Evolutionary conservation across 2,329 filamentous ascomycete species (phyloP).

Genomic region (Talaromyces pinophilus): DNA sequence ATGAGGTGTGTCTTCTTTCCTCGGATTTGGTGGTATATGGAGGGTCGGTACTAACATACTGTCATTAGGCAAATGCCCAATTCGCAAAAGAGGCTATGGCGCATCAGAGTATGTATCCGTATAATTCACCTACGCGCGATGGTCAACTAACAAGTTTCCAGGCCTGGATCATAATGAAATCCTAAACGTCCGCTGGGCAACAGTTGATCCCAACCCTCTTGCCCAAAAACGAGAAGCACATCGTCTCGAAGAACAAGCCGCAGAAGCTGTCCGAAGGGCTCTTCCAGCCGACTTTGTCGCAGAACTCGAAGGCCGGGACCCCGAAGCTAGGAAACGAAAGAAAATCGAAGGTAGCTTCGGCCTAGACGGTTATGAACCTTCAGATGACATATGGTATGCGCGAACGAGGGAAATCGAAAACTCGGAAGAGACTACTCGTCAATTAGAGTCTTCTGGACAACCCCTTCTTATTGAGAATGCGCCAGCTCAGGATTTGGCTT

Average conservation of each 20-base stretch:
- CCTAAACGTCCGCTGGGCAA: slow-evolving; percentile 95
- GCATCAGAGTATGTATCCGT: slow-evolving; percentile 63
- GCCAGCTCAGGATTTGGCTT: slow-evolving; percentile 36
- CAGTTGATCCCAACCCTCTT: slow-evolving; percentile 91
- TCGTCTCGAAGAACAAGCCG: slow-evolving; percentile 91
- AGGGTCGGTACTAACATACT: neutral
- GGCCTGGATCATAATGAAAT: slow-evolving; percentile 85
- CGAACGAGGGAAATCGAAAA: slow-evolving; percentile 70
- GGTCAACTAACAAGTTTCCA: neutral
- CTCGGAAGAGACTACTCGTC: slow-evolving; percentile 53
- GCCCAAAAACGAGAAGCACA: slow-evolving; percentile 88
- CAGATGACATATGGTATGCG: slow-evolving; percentile 91
- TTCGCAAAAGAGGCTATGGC: slow-evolving; percentile 97
- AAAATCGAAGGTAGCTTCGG: slow-evolving; percentile 89
- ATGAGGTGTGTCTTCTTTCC: slow-evolving; percentile 54
- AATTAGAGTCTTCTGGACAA: slow-evolving; percentile 50
- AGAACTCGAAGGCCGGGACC: slow-evolving; percentile 88
- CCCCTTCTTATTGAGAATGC: slow-evolving; percentile 50
- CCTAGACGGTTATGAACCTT: slow-evolving; percentile 86
- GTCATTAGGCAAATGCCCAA: slow-evolving; percentile 66
- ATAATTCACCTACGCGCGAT: neutral
- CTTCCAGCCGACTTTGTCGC: slow-evolving; percentile 88
- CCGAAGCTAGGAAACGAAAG: slow-evolving; percentile 81
- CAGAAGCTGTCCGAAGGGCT: slow-evolving; percentile 85
- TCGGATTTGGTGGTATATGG: neutral